Base-by-base conservation (phyloP, 2,329 filamentous ascomycete species). In the Rosellinia necatrix region DNA sequence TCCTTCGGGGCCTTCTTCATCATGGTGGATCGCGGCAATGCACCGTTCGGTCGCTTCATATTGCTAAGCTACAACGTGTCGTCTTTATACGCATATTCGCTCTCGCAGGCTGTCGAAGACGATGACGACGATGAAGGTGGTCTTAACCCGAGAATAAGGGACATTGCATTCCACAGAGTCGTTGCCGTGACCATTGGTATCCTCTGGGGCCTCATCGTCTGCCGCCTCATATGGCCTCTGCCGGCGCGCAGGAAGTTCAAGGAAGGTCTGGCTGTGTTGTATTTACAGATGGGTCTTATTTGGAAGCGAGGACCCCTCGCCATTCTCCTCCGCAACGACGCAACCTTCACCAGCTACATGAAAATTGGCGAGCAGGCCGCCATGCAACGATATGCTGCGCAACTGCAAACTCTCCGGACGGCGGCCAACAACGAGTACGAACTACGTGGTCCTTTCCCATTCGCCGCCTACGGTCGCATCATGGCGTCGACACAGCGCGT, bases 31-130 rank as follows among this genome's bases (percentile, higher is more conserved):
- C 82, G 86, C 68, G 88, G 89, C 40, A 93, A 93, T 71, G 92
- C 90, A 0, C 92, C 93, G 0, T 88, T 97, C 74, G 93, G 92
- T 37, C 87, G 94, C 48, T 97, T 97, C 70, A 94, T 96, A 60
- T 84, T 97, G 69, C 82, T 99, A 41, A 96, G 93, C 1, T 99
- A 97, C 79, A 99, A 99, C 69, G 86, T 99, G 38, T 93, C 91
- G 15, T 91, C 91, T 6, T 81, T 99, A 2, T 99, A 99, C 71
- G 91, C 92, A 8, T 99, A 97, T 74, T 94, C 90, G 50, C 80
- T 97, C 8, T 88, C 89, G 0, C 87, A 91, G 60, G 83, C 83
- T 59, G 91, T 96, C 43, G 85, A 89, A 4, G 87, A 92, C 43
- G 88, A 91, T 51, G 86, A 96, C 55, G 91, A 96, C 41, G 92